Conservation (phyloP, 2,329 filamentous ascomycete species). For the Knufia fluminis region DNA sequence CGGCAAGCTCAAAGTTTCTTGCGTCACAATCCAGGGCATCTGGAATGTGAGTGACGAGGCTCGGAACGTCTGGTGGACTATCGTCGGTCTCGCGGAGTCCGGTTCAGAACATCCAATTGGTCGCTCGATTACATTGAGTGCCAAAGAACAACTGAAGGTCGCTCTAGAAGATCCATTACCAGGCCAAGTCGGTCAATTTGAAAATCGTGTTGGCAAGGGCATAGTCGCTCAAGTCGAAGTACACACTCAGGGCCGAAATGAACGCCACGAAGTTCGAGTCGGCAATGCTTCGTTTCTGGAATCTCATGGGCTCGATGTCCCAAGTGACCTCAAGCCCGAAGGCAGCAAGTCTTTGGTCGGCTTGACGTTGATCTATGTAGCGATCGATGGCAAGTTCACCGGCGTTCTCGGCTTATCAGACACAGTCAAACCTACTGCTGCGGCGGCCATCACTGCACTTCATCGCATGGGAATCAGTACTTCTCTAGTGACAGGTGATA, state of each 20-base stretch:
- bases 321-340: constrained; percentile 32
- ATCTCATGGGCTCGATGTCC: constrained; percentile 54
- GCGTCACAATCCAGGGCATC: constrained; percentile 52
- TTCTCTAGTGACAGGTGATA: constrained; percentile 90
- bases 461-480: constrained; percentile 76
- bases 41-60: constrained; percentile 64
- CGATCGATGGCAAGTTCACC: constrained; percentile 71
- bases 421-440: constrained; percentile 80
- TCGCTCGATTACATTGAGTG: constrained; percentile 69
- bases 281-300: constrained; percentile 73
- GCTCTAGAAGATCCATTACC: constrained; percentile 65
- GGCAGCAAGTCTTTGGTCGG: constrained; percentile 44
- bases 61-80: constrained; percentile 82
- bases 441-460: constrained; percentile 70
- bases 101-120: constrained; percentile 93
- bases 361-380: constrained; percentile 83
- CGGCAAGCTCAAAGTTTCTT: constrained; percentile 88
- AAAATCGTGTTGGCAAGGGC: constrained; percentile 72
- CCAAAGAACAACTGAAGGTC: constrained; percentile 66
- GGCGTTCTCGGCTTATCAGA: constrained; percentile 80
- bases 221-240: constrained; percentile 61
- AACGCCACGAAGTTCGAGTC: constrained; percentile 68
- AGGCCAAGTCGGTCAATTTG: constrained; percentile 77
- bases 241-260: constrained; percentile 59
- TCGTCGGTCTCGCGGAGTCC: constrained; percentile 90